Percentiles rank a stretch among this genome's conserved stretches.
Conservation (phyloP, 2,329 filamentous ascomycete species). For the Beauveria sp. region DNA sequence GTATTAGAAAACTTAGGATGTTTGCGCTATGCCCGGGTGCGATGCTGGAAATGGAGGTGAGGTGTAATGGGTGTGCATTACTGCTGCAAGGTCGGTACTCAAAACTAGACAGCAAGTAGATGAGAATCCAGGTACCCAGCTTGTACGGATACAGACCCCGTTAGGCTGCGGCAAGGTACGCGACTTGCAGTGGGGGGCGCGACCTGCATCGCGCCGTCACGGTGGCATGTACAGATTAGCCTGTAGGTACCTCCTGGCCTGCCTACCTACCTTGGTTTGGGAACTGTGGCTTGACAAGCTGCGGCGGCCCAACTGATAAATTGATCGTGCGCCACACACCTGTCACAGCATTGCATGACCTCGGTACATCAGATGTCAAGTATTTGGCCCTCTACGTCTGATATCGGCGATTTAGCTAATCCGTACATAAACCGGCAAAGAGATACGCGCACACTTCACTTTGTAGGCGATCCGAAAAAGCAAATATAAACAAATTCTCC, state of each 20-base stretch:
- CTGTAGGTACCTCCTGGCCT: not conserved
- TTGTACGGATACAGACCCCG: not conserved
- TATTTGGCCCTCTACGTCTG: no score
- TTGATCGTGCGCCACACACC: not conserved
- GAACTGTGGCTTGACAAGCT: not conserved
- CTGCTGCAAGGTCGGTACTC: not conserved
- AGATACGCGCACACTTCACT: no score
- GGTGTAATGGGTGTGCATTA: not conserved
- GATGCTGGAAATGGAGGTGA: conserved; percentile 8
- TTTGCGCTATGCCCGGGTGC: not conserved
- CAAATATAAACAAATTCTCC: not conserved
- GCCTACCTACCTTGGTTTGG: not conserved
- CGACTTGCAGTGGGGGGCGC: conserved; percentile 9
- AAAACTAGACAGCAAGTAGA: not conserved
- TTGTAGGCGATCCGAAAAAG: no score
- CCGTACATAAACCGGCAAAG: no score
- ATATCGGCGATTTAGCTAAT: no score
- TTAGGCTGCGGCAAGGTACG: conserved; percentile 11
- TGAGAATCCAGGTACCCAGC: not conserved
- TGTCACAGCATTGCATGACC: not conserved
- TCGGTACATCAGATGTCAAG: no score
- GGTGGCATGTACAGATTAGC: not conserved
- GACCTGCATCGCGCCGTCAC: not conserved
- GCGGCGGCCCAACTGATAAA: not conserved
- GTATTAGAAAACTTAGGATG: not conserved